phyloP scores from a whole-genome alignment of 2,329 filamentous ascomycete species.

The Ambrosiella xylebori region DNA sequence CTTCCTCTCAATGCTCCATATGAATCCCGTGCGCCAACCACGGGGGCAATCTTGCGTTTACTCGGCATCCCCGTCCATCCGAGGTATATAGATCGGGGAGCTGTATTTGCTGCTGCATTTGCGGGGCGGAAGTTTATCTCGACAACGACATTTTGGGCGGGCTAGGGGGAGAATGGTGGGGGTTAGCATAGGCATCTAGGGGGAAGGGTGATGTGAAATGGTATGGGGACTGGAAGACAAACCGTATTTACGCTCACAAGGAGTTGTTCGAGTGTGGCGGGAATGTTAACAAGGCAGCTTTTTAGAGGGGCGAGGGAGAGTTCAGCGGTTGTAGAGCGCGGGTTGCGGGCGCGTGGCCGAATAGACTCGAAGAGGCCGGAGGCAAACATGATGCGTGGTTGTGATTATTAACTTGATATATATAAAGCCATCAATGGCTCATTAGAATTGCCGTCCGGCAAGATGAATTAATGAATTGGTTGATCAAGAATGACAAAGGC shows the following conservation, averaged over 20 bases:
- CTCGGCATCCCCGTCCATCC: conserved; percentile 98
- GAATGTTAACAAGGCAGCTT: conserved; percentile 89
- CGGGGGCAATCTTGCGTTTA: conserved; percentile 59
- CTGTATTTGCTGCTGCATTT: conserved; percentile 26
- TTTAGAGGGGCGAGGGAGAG: conserved; percentile 74
- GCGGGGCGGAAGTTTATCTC: conserved; percentile 57
- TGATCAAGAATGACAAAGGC: not conserved
- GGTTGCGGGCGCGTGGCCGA: conserved; percentile 25
- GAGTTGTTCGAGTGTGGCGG: conserved; percentile 63
- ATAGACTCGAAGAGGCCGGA: conserved; percentile 12
- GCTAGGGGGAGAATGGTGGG: conserved; percentile 30
- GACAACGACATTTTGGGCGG: conserved; percentile 89
- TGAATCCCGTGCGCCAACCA: conserved; percentile 57
- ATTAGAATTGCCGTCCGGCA: not conserved
- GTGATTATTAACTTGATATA: not conserved
- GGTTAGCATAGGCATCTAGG: conserved; percentile 1
- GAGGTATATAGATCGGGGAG: conserved; percentile 58
- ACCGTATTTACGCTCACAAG: conserved; percentile 83
- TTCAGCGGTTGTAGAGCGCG: conserved; percentile 56
- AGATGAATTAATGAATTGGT: not conserved
- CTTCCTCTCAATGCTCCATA: conserved; percentile 41
- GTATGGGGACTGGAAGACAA: conserved; percentile 21
- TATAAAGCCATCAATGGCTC: not conserved
- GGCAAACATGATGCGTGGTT: conserved; percentile 5
- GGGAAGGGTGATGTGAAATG: not conserved